Percentiles rank a stretch among this genome's conserved stretches.
Evolutionary conservation across 768 basidiomycete species (phyloP).

Genomic region (Tubosaeta sp.): DNA sequence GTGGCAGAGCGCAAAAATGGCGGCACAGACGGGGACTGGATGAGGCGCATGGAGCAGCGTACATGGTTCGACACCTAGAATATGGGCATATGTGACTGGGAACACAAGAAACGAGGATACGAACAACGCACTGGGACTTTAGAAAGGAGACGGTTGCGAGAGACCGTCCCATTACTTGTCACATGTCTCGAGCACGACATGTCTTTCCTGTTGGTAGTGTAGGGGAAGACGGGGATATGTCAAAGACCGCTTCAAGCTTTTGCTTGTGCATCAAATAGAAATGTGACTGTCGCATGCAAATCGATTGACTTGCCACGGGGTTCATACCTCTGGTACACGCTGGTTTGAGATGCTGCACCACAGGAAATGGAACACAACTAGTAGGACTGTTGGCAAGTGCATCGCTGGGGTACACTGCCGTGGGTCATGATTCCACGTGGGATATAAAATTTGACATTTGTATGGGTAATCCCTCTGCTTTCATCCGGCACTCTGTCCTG

Average conservation of each 20-base stretch:
- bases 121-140: neutral
- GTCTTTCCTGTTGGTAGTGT: neutral
- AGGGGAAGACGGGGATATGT: neutral
- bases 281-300: neutral
- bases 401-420: too few relatives aligned
- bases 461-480: too few relatives aligned
- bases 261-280: neutral
- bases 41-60: neutral
- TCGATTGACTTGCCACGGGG: neutral
- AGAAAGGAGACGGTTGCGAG: neutral
- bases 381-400: too few relatives aligned
- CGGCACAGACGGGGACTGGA: neutral
- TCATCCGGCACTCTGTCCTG: too few relatives aligned
- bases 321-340: neutral
- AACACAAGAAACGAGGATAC: neutral
- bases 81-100: neutral
- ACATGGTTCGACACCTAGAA: neutral
- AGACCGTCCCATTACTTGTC: neutral
- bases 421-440: too few relatives aligned
- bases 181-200: neutral
- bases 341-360: neutral
- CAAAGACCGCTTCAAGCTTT: neutral
- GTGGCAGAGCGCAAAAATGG: neutral
- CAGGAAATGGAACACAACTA: neutral
- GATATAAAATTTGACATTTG: too few relatives aligned